Evolutionary conservation across 148 eudicot species (phyloP).

Genomic region (Silene uniflora): DNA sequence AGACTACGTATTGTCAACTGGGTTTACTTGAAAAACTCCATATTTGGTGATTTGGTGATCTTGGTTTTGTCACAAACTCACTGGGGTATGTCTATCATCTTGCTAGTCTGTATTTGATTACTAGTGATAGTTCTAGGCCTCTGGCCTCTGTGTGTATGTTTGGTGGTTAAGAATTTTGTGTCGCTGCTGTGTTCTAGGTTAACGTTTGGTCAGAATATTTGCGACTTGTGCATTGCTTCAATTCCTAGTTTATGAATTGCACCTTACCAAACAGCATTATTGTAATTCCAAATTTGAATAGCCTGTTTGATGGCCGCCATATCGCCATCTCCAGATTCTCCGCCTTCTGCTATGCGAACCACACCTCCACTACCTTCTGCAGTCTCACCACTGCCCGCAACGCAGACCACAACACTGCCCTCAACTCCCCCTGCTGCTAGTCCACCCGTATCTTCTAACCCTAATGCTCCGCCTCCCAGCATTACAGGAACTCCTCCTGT

Average conservation of each 20-base stretch:
- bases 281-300: constrained; percentile 5
- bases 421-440: not conserved
- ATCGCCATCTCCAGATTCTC: constrained; percentile 40
- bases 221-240: constrained; percentile 13
- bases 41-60: constrained; percentile 14
- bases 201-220: constrained; percentile 14
- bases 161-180: constrained; percentile 31
- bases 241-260: not conserved
- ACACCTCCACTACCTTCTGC: constrained; percentile 22
- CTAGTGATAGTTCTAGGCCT: too few relatives aligned
- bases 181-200: not conserved
- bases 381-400: constrained; percentile 16
- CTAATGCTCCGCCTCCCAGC: constrained; percentile 31
- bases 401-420: not conserved
- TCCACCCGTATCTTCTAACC: constrained; percentile 27
- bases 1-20: not conserved
- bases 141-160: not conserved
- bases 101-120: not conserved
- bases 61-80: constrained; percentile 21
- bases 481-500: constrained; percentile 31
- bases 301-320: constrained; percentile 36
- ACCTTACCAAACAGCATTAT: not conserved
- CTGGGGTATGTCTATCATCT: constrained; percentile 9
- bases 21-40: constrained; percentile 2
- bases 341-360: constrained; percentile 31